These are phyloP conservation scores for Actinomucor elegans DNA, from an alignment of 371 early-diverging fungal genomes.

Conservation along the genomic window DNA sequence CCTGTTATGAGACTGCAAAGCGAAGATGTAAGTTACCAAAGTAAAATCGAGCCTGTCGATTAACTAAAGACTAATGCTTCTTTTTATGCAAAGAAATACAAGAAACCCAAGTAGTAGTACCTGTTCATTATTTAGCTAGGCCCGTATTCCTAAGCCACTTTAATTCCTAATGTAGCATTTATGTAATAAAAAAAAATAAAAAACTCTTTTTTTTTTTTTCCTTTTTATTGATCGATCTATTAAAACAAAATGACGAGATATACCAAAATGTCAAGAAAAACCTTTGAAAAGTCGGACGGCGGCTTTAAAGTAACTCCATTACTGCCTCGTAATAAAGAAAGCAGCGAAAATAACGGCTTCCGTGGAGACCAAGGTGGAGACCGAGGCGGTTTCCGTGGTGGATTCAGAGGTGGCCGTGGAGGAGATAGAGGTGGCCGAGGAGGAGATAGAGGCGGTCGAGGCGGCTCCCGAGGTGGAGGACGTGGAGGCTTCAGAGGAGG, in stretches of 20 bases:
- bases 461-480: not conserved
- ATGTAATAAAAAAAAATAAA: not conserved
- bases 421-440: not conserved
- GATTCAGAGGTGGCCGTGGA: not conserved
- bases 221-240: not conserved
- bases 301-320: slow-evolving; percentile 56
- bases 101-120: slow-evolving; percentile 1
- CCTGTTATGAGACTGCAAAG: slow-evolving; percentile 74
- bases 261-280: slow-evolving; percentile 60
- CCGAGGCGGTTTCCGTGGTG: not conserved
- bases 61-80: not conserved
- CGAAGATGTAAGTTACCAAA: slow-evolving; percentile 78
- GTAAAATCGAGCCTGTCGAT: no score
- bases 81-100: slow-evolving; percentile 4
- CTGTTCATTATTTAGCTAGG: no score
- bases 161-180: not conserved
- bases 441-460: not conserved
- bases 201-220: slow-evolving; percentile 1
- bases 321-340: slow-evolving; percentile 39
- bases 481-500: slow-evolving; percentile 8
- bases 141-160: slow-evolving; percentile 11
- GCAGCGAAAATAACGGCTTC: not conserved
- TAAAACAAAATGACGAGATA: slow-evolving; percentile 57
- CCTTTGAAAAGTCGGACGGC: slow-evolving; percentile 54
- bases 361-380: not conserved